Evolutionary conservation across 2,329 filamentous ascomycete genomes (phyloP).

Genomic region (Exophiala phaeomuriformis): DNA sequence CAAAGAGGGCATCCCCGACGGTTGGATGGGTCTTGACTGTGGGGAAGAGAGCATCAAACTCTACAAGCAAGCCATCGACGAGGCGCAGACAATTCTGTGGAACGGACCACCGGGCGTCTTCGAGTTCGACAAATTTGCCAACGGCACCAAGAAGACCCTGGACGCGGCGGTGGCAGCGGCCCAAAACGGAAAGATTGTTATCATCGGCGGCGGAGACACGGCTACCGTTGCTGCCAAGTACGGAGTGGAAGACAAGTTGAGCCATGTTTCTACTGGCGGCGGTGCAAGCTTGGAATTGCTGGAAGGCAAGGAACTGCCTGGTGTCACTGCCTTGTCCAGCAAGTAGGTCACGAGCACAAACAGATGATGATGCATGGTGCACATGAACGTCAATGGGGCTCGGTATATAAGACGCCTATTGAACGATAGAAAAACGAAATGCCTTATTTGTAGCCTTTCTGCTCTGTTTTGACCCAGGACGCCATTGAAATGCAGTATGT

Average conservation of each 20-base stretch:
- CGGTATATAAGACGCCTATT: conserved; percentile 13
- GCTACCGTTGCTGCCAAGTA: conserved; percentile 98
- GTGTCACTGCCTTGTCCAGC: conserved; percentile 82
- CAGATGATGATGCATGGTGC: conserved; percentile 6
- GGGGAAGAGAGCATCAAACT: conserved; percentile 81
- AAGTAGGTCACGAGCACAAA: conserved; percentile 41
- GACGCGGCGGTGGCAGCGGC: conserved; percentile 79
- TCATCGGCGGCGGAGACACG: conserved; percentile 97
- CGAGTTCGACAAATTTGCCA: conserved; percentile 90
- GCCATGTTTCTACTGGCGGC: conserved; percentile 94
- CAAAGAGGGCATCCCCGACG: conserved; percentile 82
- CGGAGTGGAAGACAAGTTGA: conserved; percentile 89
- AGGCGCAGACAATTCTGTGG: conserved; percentile 96
- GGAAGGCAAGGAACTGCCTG: conserved; percentile 95
- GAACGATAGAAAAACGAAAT: conserved; percentile 10
- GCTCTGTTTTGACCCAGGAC: conserved; percentile 9
- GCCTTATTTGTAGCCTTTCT: conserved; percentile 7
- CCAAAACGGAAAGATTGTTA: conserved; percentile 83
- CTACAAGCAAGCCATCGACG: conserved; percentile 77
- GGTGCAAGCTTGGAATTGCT: conserved; percentile 92
- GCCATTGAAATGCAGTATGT: conserved; percentile 13
- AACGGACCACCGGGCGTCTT: conserved; percentile 97
- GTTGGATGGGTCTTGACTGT: conserved; percentile 97
- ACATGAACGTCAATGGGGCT: conserved; percentile 4
- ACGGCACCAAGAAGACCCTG: conserved; percentile 83